Percentiles rank a stretch among this genome's conserved stretches.
phyloP scores from a whole-genome alignment of 495 filamentous ascomycete genomes.

The Penicillium simplicissimum region DNA sequence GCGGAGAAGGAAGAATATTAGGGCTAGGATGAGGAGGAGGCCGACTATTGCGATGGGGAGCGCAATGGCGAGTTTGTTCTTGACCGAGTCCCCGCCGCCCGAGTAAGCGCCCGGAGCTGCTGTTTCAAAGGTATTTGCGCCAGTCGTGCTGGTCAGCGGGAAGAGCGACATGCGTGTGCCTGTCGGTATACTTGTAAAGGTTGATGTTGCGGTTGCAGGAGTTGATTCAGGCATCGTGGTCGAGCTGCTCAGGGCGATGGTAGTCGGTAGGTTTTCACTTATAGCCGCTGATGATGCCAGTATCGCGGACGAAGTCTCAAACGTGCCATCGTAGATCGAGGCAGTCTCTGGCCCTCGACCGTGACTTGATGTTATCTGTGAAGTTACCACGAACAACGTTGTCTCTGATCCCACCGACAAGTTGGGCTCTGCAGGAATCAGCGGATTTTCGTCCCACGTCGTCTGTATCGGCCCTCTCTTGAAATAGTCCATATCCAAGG shows the following conservation, averaged over 20 bases:
- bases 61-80: conserved; percentile 41
- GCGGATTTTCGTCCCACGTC: not conserved
- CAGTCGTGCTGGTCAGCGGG: conserved; percentile 1
- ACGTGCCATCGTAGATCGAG: not conserved
- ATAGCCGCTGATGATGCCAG: not conserved
- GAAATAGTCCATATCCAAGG: not conserved
- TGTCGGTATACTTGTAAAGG: not conserved
- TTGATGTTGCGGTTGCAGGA: not conserved
- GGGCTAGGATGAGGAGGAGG: conserved; percentile 23
- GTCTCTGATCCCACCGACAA: not conserved
- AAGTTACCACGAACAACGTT: not conserved
- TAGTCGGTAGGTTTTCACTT: not conserved
- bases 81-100: conserved; percentile 18
- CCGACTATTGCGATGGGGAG: conserved; percentile 40
- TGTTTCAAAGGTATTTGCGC: not conserved
- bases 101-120: conserved; percentile 12
- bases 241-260: not conserved
- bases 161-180: not conserved
- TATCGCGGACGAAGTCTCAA: not conserved
- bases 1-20: conserved; percentile 32
- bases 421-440: not conserved
- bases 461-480: not conserved
- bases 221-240: not conserved
- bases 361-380: not conserved
- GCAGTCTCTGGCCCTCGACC: not conserved